Conservation (phyloP, 441 rosid species). For the Viola pubescens region DNA sequence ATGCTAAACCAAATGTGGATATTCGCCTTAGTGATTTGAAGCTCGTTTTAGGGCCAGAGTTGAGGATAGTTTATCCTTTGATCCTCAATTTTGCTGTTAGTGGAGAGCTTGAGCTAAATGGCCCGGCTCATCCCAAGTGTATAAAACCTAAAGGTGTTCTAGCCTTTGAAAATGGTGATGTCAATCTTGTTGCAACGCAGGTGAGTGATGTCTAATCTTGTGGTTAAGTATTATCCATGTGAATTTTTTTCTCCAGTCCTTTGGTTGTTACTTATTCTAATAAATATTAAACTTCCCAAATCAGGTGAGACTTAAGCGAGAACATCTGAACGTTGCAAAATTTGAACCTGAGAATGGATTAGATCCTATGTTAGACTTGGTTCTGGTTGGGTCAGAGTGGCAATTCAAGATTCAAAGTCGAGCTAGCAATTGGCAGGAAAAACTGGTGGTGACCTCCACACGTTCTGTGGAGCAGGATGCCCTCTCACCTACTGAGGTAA, state of each 20-base stretch:
- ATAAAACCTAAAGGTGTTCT: constrained; percentile 88
- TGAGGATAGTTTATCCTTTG: constrained; percentile 89
- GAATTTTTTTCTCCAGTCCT: constrained; percentile 8
- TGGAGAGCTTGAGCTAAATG: constrained; percentile 91
- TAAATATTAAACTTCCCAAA: constrained; percentile 16
- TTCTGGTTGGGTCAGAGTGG: constrained; percentile 98
- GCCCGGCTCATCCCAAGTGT: constrained; percentile 83
- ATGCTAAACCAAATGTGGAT: constrained; percentile 74
- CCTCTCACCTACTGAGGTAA: constrained; percentile 90
- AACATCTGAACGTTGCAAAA: constrained; percentile 86
- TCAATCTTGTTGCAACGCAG: constrained; percentile 97
- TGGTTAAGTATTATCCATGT: constrained; percentile 6
- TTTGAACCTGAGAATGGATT: constrained; percentile 91
- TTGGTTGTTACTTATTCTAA: constrained; percentile 8
- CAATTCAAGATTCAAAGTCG: constrained; percentile 95
- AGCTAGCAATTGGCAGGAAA: constrained; percentile 98
- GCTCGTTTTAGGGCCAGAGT: constrained; percentile 91
- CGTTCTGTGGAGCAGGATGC: constrained; percentile 96
- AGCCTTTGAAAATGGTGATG: constrained; percentile 92
- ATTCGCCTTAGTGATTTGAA: constrained; percentile 83
- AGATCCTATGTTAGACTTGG: constrained; percentile 91
- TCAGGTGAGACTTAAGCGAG: constrained; percentile 91
- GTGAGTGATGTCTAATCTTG: constrained; percentile 31
- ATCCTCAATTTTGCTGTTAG: constrained; percentile 82
- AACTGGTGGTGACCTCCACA: constrained; percentile 85